Conservation (phyloP, 805 yeast species). For the Scheffersomyces spartinae region DNA sequence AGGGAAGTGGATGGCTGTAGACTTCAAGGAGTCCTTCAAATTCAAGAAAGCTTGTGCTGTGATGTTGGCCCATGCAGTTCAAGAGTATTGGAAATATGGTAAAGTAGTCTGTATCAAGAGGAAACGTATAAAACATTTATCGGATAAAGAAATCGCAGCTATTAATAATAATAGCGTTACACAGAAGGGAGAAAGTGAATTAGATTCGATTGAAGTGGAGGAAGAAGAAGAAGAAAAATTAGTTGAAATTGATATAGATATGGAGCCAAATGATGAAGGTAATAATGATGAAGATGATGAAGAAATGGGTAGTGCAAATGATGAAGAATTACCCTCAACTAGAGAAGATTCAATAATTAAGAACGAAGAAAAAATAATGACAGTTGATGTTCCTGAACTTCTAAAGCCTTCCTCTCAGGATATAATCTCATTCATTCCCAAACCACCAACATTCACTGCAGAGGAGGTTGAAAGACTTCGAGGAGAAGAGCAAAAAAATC, state of each 20-base stretch:
- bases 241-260: constrained; percentile 2
- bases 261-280: constrained; percentile 1
- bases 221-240: constrained; percentile 4
- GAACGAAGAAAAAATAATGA: constrained; percentile 18
- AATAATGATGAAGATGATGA: constrained; percentile 6
- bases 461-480: too few species aligned
- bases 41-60: constrained; percentile 62
- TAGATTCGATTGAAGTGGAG: constrained; percentile 4
- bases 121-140: constrained; percentile 26
- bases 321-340: constrained; percentile 21
- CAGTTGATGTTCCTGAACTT: constrained; percentile 14
- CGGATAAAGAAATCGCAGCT: constrained; percentile 1
- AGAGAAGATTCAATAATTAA: constrained; percentile 19
- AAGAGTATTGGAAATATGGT: constrained; percentile 73
- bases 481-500: constrained; percentile 2
- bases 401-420: too few species aligned
- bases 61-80: constrained; percentile 57
- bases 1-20: constrained; percentile 74
- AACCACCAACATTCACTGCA: too few species aligned
- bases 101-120: constrained; percentile 49
- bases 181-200: constrained; percentile 1
- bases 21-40: constrained; percentile 59
- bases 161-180: background rate
- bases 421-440: too few species aligned
- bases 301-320: constrained; percentile 5